Base-by-base conservation (phyloP, 2,329 filamentous ascomycete species). In the Neopestalotiopsis clavispora region DNA sequence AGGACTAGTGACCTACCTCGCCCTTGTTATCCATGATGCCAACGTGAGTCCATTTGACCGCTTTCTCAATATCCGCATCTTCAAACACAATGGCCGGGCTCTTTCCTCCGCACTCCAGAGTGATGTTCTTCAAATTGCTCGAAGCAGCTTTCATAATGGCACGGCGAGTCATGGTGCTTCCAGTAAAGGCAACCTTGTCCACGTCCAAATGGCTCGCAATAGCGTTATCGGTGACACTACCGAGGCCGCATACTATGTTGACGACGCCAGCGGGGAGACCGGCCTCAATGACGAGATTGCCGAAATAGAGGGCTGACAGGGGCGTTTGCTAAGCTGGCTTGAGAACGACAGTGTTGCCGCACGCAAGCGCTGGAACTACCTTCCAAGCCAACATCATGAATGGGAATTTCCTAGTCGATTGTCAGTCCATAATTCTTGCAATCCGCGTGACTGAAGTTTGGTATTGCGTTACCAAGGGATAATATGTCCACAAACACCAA, bases 131-230 rank as follows among this genome's bases (percentile, higher is more conserved):
- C 74, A 89, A 81, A 71, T 84, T 93, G 0, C 86, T 80, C 17
- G 88, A 85, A 0, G 92, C 92, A 79, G 88, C 85, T 76, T 92
- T 93, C 91, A 94, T 94, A 71, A 95, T 93, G 66, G 91, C 85
- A 67, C 89, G 87, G 6, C 90, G 92, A 0, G 92, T 94, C 1
- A 83, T 82, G 0, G 92, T 95, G 3, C 89, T 92, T 56, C 93
- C 93, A 0, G 93, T 95, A 72, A 95, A 95, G 0, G 92, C 92
- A 70, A 95, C 85, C 83, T 95, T 95, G 76, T 94, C 90, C 17
- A 95, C 85, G 58, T 87, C 87, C 32, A 88, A 80, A 76, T 95
- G 93, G 57, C 85, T 84, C 1, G 89, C 90, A 12, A 95, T 84
- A 0, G 91, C 90, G 4, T 89, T 85, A 12, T 93, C 93, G 0